Percentiles rank a stretch among this genome's conserved stretches.
Evolutionary conservation across 1,284 basidiomycete species (phyloP).

Genomic region (Coniferiporia weirii): DNA sequence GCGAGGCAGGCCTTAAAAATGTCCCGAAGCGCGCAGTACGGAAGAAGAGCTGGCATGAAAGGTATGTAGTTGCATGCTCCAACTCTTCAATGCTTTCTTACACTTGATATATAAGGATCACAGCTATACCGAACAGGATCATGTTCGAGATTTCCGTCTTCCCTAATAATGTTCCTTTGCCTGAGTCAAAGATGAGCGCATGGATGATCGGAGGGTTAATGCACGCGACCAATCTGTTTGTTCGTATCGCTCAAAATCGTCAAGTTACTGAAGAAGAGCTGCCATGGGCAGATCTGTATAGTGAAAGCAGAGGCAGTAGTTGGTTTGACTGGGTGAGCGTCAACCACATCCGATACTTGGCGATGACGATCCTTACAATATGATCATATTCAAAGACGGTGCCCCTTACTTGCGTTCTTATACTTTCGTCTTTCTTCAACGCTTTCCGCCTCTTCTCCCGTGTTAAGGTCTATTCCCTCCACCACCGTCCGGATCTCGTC

Average conservation of each 20-base stretch:
- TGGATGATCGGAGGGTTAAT: constrained; percentile 56
- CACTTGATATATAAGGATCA: constrained; percentile 37
- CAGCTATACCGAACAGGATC: constrained; percentile 58
- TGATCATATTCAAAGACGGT: constrained; percentile 42
- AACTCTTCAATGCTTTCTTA: constrained; percentile 6
- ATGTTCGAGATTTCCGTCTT: constrained; percentile 71
- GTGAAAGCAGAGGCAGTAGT: constrained; percentile 51
- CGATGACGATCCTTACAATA: not conserved
- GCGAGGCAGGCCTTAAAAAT: constrained; percentile 35
- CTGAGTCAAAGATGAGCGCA: constrained; percentile 57
- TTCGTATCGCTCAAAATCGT: constrained; percentile 54
- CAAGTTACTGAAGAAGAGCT: constrained; percentile 57
- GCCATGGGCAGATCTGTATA: constrained; percentile 73
- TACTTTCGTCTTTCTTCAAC: constrained; percentile 49
- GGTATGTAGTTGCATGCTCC: constrained; percentile 32
- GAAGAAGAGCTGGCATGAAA: constrained; percentile 57
- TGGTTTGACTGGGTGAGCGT: constrained; percentile 73
- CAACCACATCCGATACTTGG: constrained; percentile 23
- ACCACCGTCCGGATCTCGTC: constrained; percentile 55
- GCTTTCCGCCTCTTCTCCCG: constrained; percentile 62
- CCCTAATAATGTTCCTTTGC: constrained; percentile 69
- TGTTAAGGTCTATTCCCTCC: constrained; percentile 60
- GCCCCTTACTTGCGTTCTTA: constrained; percentile 49
- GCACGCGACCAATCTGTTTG: constrained; percentile 61
- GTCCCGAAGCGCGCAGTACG: constrained; percentile 49